These are phyloP conservation scores for Bjerkandera adusta DNA, from an alignment of 1,284 basidiomycete genomes.

Conservation along the genomic window DNA sequence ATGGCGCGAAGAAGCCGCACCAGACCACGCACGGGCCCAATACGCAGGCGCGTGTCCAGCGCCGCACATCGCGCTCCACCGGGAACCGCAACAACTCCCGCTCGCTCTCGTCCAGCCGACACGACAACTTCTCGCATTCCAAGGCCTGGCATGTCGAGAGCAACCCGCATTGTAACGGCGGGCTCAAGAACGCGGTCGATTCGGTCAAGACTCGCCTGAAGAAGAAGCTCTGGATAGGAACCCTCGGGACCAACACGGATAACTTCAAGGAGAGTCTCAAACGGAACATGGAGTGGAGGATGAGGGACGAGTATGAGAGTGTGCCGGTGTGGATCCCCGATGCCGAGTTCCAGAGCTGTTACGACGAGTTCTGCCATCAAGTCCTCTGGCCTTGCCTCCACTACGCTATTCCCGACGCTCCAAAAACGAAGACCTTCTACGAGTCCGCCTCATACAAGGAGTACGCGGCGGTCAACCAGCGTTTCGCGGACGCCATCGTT, in stretches of 20 bases:
- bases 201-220: conserved; percentile 55
- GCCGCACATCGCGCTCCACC: conserved; percentile 26
- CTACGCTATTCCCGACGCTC: conserved; percentile 83
- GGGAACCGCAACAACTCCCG: conserved; percentile 34
- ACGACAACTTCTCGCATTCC: conserved; percentile 25
- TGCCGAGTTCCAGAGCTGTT: conserved; percentile 71
- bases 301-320: conserved; percentile 55
- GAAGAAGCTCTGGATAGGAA: conserved; percentile 78
- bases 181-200: conserved; percentile 75
- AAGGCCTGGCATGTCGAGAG: conserved; percentile 57
- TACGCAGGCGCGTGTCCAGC: conserved; percentile 26
- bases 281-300: conserved; percentile 56
- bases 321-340: conserved; percentile 83
- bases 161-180: conserved; percentile 77
- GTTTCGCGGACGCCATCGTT: conserved; percentile 79
- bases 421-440: conserved; percentile 79
- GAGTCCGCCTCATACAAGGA: conserved; percentile 77
- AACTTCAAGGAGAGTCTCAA: conserved; percentile 54
- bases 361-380: conserved; percentile 89
- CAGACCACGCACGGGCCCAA: conserved; percentile 30
- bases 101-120: conserved; percentile 52
- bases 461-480: conserved; percentile 81
- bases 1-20: conserved; percentile 22
- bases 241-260: conserved; percentile 69
- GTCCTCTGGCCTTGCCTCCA: conserved; percentile 88